Base-by-base conservation (phyloP, 2,329 filamentous ascomycete genomes). In the Cercospora sojina region DNA sequence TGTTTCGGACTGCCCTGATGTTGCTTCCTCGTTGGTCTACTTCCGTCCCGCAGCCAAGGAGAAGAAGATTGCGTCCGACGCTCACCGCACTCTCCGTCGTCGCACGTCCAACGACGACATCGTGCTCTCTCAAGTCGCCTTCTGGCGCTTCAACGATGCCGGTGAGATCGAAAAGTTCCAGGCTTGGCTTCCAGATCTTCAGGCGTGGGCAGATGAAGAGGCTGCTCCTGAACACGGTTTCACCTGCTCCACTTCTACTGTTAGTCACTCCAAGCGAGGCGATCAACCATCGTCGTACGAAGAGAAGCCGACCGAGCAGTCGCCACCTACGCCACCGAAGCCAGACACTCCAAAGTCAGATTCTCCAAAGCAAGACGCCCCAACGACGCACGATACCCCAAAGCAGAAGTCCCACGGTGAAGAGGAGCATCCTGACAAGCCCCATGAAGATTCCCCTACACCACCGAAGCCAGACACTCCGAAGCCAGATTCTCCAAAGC, bases 101-200 rank as follows among this genome's bases (percentile, higher is more conserved):
- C 58, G 57, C 5, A 18, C 23, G 2, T 23, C 51, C 35, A 61
- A 59, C 51, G 58, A 65, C 38, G 57, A 61, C 13, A 31, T 35
- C 29, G 53, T 57, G 31, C 61, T 63, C 32, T 41, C 32, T 3
- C 43, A 73, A 67, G 61, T 81, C 10, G 79, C 80, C 0, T 84
- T 83, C 67, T 84, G 81, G 80, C 78, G 77, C 32, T 81, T 84
- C 66, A 80, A 83, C 65, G 74, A 79, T 2, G 67, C 75, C 3
- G 82, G 83, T 47, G 79, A 76, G 16, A 80, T 83, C 10, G 65
- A 78, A 12, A 76, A 79, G 31, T 83, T 81, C 68, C 80, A 83
- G 69, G 80, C 80, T 23, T 81, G 77, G 75, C 78, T 82, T n/a
- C 78, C 79, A 4, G 80, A 79, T 31, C 75, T 83, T 23, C 76